These are phyloP conservation scores for Drosera capensis DNA, from an alignment of 148 eudicot species.

Conservation along the genomic window DNA sequence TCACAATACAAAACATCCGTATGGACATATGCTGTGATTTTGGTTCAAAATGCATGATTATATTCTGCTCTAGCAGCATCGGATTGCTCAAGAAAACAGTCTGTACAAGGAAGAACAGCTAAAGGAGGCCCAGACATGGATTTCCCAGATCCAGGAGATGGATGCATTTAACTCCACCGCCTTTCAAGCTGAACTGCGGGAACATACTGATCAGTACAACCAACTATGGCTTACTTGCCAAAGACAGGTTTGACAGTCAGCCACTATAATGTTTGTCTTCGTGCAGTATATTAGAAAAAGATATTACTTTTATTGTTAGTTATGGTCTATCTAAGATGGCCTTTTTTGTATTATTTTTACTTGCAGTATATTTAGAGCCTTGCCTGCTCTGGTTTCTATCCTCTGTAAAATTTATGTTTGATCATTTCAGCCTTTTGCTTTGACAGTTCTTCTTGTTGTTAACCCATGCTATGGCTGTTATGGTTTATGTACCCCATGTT, in stretches of 20 bases:
- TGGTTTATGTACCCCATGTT: neutral
- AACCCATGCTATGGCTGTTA: neutral
- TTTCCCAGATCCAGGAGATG: slow-evolving; percentile 68
- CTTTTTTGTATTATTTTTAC: no score
- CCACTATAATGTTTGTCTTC: no score
- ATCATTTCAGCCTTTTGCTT: neutral
- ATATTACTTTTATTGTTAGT: no score
- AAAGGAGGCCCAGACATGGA: slow-evolving; percentile 88
- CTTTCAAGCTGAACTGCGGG: slow-evolving; percentile 77
- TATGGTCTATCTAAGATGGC: no score
- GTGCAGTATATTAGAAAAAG: no score
- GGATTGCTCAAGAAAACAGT: slow-evolving; percentile 66
- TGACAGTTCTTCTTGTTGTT: neutral
- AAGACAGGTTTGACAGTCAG: slow-evolving; percentile 56
- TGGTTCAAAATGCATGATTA: neutral
- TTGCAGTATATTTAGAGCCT: no score
- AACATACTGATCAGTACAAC: slow-evolving; percentile 70
- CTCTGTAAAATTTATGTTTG: no score
- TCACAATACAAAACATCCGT: no score
- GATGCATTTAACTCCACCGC: slow-evolving; percentile 67
- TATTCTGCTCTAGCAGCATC: slow-evolving; percentile 41
- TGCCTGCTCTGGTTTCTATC: no score
- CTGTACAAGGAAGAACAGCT: slow-evolving; percentile 72
- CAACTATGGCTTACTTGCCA: slow-evolving; percentile 80
- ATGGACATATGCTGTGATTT: no score